Evolutionary conservation across 2,329 filamentous ascomycete species (phyloP).

Genomic region (Aspergillus tubingensis): DNA sequence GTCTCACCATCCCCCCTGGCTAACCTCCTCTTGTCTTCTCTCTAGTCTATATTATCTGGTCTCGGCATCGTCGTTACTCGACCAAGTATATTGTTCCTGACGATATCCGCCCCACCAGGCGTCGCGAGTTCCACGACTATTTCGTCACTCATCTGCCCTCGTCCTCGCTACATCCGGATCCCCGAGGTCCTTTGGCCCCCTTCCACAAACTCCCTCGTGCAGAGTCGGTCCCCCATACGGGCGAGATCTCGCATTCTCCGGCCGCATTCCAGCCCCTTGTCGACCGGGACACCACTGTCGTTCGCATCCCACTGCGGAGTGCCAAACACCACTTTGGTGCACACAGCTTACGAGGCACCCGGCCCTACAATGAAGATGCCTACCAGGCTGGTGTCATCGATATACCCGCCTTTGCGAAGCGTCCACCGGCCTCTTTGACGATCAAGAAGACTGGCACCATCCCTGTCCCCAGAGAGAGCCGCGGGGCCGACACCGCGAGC

Average conservation of each 20-base stretch:
- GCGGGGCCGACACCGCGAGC: conserved; percentile 70
- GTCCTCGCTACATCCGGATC: conserved; percentile 88
- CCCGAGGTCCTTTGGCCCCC: conserved; percentile 61
- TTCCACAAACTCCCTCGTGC: conserved; percentile 86
- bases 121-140: conserved; percentile 81
- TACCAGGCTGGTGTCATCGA: conserved; percentile 93
- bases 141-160: conserved; percentile 96
- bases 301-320: conserved; percentile 87
- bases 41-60: not conserved
- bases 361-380: conserved; percentile 89
- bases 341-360: conserved; percentile 73
- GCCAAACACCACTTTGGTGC: conserved; percentile 96
- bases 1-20: not conserved
- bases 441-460: conserved; percentile 31
- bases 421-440: conserved; percentile 67
- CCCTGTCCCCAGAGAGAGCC: conserved; percentile 51
- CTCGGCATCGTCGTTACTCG: conserved; percentile 19
- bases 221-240: conserved; percentile 76
- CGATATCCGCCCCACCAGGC: conserved; percentile 24
- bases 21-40: no score
- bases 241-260: conserved; percentile 52
- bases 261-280: conserved; percentile 62
- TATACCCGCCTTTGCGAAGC: conserved; percentile 87
- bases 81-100: conserved; percentile 22
- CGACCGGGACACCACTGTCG: conserved; percentile 82